Evolutionary conservation across 2,329 filamentous ascomycete genomes (phyloP).

Genomic region (Clonostachys rhizophaga): DNA sequence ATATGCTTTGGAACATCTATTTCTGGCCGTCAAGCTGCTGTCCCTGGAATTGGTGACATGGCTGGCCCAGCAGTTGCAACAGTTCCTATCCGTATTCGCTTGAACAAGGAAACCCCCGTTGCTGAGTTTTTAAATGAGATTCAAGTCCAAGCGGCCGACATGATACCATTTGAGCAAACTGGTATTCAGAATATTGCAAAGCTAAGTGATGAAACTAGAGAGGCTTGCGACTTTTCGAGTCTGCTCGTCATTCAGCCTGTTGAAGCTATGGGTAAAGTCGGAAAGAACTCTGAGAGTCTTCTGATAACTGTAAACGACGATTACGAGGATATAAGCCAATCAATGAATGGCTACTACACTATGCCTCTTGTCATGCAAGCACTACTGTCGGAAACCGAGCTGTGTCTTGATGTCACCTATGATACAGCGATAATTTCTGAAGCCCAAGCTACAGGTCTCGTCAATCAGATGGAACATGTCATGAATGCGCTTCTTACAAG

Average conservation of each 20-base stretch:
- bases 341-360: conserved; percentile 4
- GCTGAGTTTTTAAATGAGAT: conserved; percentile 2
- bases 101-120: background rate
- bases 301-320: background rate
- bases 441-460: conserved; percentile 4
- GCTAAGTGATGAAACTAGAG: conserved; percentile 3
- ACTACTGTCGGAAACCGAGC: background rate
- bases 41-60: conserved; percentile 10
- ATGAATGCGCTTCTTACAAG: conserved; percentile 4
- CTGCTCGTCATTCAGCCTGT: conserved; percentile 7
- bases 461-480: conserved; percentile 8
- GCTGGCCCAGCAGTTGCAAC: conserved; percentile 12
- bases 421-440: conserved; percentile 3
- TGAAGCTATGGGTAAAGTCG: background rate
- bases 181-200: conserved; percentile 11
- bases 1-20: conserved; percentile 11
- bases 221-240: conserved; percentile 8
- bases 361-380: conserved; percentile 5
- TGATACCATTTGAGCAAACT: conserved; percentile 8
- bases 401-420: conserved; percentile 2
- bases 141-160: conserved; percentile 4
- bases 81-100: conserved; percentile 4
- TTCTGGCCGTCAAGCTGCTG: conserved; percentile 11
- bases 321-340: conserved; percentile 15
- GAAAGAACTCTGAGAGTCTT: background rate